These are phyloP conservation scores for Pseudogymnoascus sp. DNA, from an alignment of 2,329 filamentous ascomycete species.

Conservation along the genomic window DNA sequence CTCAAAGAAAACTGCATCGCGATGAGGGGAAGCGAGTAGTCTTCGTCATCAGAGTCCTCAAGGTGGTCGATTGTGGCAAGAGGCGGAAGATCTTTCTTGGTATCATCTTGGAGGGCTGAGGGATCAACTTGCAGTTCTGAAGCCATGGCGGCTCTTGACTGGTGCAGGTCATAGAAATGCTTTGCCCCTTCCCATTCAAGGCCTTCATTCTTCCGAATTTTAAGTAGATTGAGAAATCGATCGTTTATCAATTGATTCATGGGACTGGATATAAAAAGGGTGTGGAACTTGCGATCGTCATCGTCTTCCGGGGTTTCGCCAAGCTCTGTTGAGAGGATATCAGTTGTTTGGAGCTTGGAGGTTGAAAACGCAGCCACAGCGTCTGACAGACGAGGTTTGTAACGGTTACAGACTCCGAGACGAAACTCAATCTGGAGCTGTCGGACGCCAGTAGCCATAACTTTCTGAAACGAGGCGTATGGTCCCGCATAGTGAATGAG, in stretches of 20 bases:
- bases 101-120: slow-evolving; percentile 15
- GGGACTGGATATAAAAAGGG: slow-evolving; percentile 65
- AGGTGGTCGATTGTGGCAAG: slow-evolving; percentile 28
- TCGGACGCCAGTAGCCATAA: slow-evolving; percentile 37
- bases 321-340: slow-evolving; percentile 10
- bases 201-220: slow-evolving; percentile 44
- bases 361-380: slow-evolving; percentile 32
- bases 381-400: slow-evolving; percentile 58
- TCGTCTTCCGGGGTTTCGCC: slow-evolving; percentile 22
- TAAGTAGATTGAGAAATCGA: slow-evolving; percentile 56
- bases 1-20: slow-evolving; percentile 70
- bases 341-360: background rate
- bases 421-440: slow-evolving; percentile 48
- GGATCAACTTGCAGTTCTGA: slow-evolving; percentile 15
- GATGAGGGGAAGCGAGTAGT: slow-evolving; percentile 46
- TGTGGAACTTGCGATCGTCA: slow-evolving; percentile 34
- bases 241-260: slow-evolving; percentile 62
- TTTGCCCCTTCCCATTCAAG: slow-evolving; percentile 63
- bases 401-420: slow-evolving; percentile 61
- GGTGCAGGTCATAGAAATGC: slow-evolving; percentile 19
- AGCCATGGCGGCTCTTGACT: slow-evolving; percentile 19
- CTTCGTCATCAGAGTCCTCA: slow-evolving; percentile 19
- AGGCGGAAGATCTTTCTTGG: slow-evolving; percentile 17
- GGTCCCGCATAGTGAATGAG: slow-evolving; percentile 57
- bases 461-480: slow-evolving; percentile 53